Evolutionary conservation across 148 eudicot genomes (phyloP), one percentile per base, ranked within the genome.

Genomic region (Chenopodium berlandieri): DNA sequence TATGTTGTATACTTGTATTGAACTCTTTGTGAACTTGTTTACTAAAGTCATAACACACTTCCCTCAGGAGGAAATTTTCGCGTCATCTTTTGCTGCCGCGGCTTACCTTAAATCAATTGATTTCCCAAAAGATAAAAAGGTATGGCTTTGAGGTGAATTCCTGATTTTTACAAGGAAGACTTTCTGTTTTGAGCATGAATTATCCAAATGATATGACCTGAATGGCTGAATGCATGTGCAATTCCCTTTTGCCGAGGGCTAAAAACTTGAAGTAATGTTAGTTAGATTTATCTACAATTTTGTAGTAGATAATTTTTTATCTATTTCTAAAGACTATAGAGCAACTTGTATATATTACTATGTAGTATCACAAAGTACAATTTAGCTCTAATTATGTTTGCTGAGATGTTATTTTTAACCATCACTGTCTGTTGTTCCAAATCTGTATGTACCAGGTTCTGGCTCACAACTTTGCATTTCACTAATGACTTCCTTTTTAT

Each of bases 81-180:
- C 99, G 3, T 96, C 99, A 62, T 96, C 99, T 54, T 96, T 96
- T 85, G 99, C 98, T 77, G 98, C 98, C 80, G 99, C 98, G 60
- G 97, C 98, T n/a, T 96, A 96, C 87, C 87, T 96, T 82, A 85
- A 89, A 89, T 92, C 97, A 17, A 94, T 94, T 74, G 80, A 96
- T 79, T 96, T 96, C 81, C 95, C 98, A 22, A 92, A 91, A 83
- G 95, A 96, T 76, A 96, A 94, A 83, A 96, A 96, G 97, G 99
- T 94, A 82, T 80, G 85, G 2, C 1, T 11, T 37, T n/a, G 16
- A 40, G 27, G 31, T 74, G 37, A 40, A 14, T 46, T 63, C 68
- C 16, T 30, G 23, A 48, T 81, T 22, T 50, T 2, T 75, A 37
- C 58, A 37, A 50, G 32, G 20, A 30, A 20, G 65, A 8, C 9